phyloP scores from a whole-genome alignment of 148 eudicot genomes.

The Simmondsia chinensis region DNA sequence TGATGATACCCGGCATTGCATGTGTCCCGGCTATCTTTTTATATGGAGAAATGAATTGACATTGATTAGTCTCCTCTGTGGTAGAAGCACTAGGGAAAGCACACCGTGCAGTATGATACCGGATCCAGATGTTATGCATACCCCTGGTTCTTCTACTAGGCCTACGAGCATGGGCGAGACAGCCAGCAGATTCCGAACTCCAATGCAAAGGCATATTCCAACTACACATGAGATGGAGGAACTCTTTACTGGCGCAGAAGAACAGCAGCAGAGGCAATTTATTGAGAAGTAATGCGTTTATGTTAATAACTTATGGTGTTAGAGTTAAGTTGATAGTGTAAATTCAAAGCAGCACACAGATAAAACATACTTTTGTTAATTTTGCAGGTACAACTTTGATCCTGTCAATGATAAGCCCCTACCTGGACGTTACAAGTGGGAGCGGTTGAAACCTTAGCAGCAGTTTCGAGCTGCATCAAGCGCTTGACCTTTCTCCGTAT shows the following conservation, averaged over 20 bases:
- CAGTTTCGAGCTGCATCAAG: too few relatives aligned
- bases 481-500: too few relatives aligned
- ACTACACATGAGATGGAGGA: conserved; percentile 30
- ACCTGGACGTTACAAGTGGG: conserved; percentile 48
- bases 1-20: too few relatives aligned
- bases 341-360: background rate
- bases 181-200: conserved; percentile 7
- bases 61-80: conserved; percentile 5
- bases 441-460: conserved; percentile 20
- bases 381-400: conserved; percentile 52
- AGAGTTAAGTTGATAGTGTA: background rate
- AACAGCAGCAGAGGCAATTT: conserved; percentile 26
- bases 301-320: background rate
- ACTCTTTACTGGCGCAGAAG: conserved; percentile 31
- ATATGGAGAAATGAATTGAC: background rate
- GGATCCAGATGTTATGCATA: conserved; percentile 26
- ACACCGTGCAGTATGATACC: conserved; percentile 49
- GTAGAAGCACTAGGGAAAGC: conserved; percentile 52
- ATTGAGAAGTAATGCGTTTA: conserved; percentile 28
- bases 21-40: too few relatives aligned
- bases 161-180: conserved; percentile 10
- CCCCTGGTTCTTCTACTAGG: conserved; percentile 36
- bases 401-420: conserved; percentile 40
- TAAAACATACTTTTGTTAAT: background rate
- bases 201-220: conserved; percentile 21